Base-by-base conservation (phyloP, 2,329 filamentous ascomycete species). In the Bipolaris zeicola region DNA sequence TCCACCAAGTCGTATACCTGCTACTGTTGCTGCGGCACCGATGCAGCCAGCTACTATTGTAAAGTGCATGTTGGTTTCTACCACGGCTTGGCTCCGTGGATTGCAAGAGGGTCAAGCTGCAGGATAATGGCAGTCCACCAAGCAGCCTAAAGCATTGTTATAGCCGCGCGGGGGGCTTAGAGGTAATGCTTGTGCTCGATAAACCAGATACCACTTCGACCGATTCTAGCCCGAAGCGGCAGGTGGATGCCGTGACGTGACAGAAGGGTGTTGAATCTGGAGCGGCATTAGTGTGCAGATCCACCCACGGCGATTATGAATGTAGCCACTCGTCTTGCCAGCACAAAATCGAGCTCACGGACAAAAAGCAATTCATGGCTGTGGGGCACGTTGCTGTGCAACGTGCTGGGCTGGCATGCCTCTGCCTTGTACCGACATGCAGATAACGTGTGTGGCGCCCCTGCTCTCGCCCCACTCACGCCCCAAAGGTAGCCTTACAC, bases 191-290 rank as follows among this genome's bases (percentile, higher is more conserved):
- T 57, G 39, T 41, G 33, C 37, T 34, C 13, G 43, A 48, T 49
- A 49, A 33, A 28, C 33, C 26, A 22, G 38, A 34, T 45, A 53
- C 10, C 33, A 49, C 26, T 10, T 13, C 31, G 26, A 16, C 20
- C 50, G 20, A 22, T 42, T 24, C 54, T 57, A 57, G 39, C 16
- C 50, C 24, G 22, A 53, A 44, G 18, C 33, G 44, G 54, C 54
- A 57, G 54, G 54, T 57, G 50, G 28, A 34, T 51, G 44, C n/a
- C 28, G 50, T 49, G 44, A 53, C 54, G 50, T 57, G 54, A 48
- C 24, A 24, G 43, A 48, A 38, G 37, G 36, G 11, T 45, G 20
- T 36, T 39, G 26, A 33, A 26, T 33, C 47, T 31, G 42, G 38
- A 18, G 39, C 38, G 33, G 43, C 53, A 52, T 52, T 47, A 52